A percentile compares a stretch with the other conserved stretches of the same genome.
Evolutionary conservation across 1,139 yeast species (phyloP).

Genomic region (Sugiyamaella grinbergsii): DNA sequence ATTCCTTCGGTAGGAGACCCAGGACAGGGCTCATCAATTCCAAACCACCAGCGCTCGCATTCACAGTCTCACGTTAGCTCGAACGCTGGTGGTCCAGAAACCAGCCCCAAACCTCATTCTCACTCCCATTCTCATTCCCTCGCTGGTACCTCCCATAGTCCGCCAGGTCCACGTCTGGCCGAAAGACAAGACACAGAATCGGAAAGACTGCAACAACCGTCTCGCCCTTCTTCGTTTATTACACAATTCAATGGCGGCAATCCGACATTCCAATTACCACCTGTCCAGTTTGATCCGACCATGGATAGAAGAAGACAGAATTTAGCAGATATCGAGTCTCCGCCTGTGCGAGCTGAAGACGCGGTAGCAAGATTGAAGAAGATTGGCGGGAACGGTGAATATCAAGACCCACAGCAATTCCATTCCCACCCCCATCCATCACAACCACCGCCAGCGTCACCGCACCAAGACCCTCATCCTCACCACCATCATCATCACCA

Average conservation of each 20-base stretch:
- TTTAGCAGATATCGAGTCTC: conserved; percentile 23
- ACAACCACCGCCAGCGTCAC: conserved; percentile 12
- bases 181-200: not conserved
- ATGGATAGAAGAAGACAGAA: conserved; percentile 32
- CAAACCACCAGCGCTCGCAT: too few species aligned
- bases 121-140: too few species aligned
- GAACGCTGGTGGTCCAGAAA: too few species aligned
- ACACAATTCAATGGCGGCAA: conserved; percentile 22
- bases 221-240: conserved; percentile 24
- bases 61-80: too few species aligned
- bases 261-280: conserved; percentile 30
- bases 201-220: conserved; percentile 1
- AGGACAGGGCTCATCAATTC: too few species aligned
- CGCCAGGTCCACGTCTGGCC: too few species aligned
- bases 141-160: too few species aligned
- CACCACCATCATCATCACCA: conserved; percentile 34
- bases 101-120: too few species aligned
- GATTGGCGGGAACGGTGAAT: conserved; percentile 9
- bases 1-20: too few species aligned
- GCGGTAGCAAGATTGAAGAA: conserved; percentile 40
- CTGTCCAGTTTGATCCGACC: conserved; percentile 31
- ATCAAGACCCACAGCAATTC: conserved; percentile 28
- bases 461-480: too few species aligned
- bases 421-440: conserved; percentile 24
- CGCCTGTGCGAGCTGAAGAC: conserved; percentile 41